Evolutionary conservation across 2,329 filamentous ascomycete genomes (phyloP).

Genomic region (Chrysosporium keratinophilum): DNA sequence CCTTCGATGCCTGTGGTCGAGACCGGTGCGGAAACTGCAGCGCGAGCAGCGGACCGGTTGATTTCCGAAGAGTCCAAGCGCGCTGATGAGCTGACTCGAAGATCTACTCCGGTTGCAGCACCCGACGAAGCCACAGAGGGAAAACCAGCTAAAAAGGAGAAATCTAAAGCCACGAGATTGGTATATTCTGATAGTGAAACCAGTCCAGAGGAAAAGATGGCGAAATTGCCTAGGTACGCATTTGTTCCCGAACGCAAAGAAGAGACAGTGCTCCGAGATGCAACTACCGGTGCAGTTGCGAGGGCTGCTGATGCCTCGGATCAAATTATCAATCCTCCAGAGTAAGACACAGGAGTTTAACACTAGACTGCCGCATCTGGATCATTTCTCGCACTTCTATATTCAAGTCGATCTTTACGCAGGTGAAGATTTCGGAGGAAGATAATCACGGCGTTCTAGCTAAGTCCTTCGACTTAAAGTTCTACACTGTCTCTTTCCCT

Average conservation of each 20-base stretch:
- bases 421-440: neutral
- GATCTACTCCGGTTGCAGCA: slow-evolving; percentile 26
- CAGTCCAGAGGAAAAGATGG: slow-evolving; percentile 86
- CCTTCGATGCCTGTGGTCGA: neutral
- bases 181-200: slow-evolving; percentile 70
- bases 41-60: slow-evolving; percentile 42
- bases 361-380: neutral
- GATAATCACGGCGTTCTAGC: slow-evolving; percentile 14
- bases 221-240: slow-evolving; percentile 63
- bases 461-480: slow-evolving; percentile 17
- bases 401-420: neutral
- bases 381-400: neutral
- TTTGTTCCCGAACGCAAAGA: slow-evolving; percentile 43
- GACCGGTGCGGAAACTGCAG: slow-evolving; percentile 21
- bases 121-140: slow-evolving; percentile 34
- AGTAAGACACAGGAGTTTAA: slow-evolving; percentile 16
- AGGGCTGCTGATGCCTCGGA: slow-evolving; percentile 28
- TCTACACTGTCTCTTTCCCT: slow-evolving; percentile 11
- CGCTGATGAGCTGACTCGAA: slow-evolving; percentile 32
- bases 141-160: slow-evolving; percentile 57
- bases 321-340: slow-evolving; percentile 27
- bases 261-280: slow-evolving; percentile 29
- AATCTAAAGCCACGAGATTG: slow-evolving; percentile 57
- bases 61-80: slow-evolving; percentile 41
- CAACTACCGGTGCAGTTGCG: slow-evolving; percentile 27